Evolutionary conservation across 371 early-diverging fungal species (phyloP), one percentile per base, ranked within the genome.

Genomic region (Mucor plumbeus): DNA sequence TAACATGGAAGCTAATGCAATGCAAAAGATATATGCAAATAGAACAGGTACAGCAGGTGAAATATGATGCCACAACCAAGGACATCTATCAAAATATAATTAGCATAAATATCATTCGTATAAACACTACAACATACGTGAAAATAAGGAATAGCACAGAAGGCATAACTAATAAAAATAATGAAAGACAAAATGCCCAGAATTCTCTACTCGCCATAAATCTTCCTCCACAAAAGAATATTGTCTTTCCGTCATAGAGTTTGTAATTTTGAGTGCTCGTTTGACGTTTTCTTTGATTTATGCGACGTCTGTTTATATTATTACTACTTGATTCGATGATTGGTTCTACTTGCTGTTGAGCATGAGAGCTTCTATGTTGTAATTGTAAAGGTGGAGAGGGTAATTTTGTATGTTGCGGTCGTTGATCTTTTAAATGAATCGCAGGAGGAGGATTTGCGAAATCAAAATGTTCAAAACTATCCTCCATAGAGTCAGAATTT

Each of bases 1-100:
- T 48, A 92, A 74, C 90, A 95, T 92, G 9, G 91, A 88, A 1
- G 88, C 85, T 11, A 92, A 59, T 5, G 92, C 75, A 21, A 92
- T 67, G 0, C 87, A 75, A 59, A 90, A 87, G 19, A 94, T 41
- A 54, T 91, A 94, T 0, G 76, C 88, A 72, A 94, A 95, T 17
- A 93, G 63, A 58, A 93, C 82, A 4, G 91, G 90, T 3, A 86
- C 71, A 15, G 86, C 90, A 8, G 90, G 88, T 62, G 84, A 82
- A 15, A 91, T 57, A 59, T 88, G 68, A 56, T 74, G 41, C 88
- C 90, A 93, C 61, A 93, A 63, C 72, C 85, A 93, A 21, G 92
- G 90, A 61, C 91, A 90, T 15, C 86, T 85, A 73, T 50, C n/a
- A n/a, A 36, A 17, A 19, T 21, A 3, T 50, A 6, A 21, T 50